Conservation (phyloP, 2,329 filamentous ascomycete species). For the Aspergillus sp. region DNA sequence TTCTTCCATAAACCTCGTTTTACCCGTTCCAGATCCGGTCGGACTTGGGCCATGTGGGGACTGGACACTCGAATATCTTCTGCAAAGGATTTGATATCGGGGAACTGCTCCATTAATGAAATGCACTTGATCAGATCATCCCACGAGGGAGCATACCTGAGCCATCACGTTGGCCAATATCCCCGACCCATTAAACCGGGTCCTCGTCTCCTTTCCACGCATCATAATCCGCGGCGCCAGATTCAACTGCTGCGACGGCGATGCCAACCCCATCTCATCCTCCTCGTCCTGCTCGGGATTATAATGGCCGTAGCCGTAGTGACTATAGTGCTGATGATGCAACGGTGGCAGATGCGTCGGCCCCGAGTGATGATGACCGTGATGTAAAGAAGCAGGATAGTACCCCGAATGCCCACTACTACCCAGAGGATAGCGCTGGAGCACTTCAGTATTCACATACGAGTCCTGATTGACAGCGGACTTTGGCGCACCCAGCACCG, state of each 20-base stretch:
- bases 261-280: constrained; percentile 14
- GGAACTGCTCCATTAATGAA: constrained; percentile 25
- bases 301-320: constrained; percentile 2
- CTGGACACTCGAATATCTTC: constrained; percentile 31
- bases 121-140: neutral
- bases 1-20: constrained; percentile 27
- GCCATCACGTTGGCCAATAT: constrained; percentile 34
- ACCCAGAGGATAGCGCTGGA: constrained; percentile 20
- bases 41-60: constrained; percentile 28
- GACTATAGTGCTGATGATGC: neutral
- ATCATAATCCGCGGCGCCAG: constrained; percentile 30
- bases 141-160: constrained; percentile 23
- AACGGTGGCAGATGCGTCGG: no score
- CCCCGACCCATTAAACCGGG: constrained; percentile 36
- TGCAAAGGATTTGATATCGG: constrained; percentile 31
- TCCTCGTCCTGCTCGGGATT: constrained; percentile 7
- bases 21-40: constrained; percentile 27
- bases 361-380: neutral
- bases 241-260: constrained; percentile 27
- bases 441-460: constrained; percentile 20
- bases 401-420: neutral
- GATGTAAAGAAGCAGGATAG: neutral
- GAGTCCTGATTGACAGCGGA: constrained; percentile 28
- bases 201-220: constrained; percentile 33
- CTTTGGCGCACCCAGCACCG: constrained; percentile 28